These are phyloP conservation scores for Nicotiana obtusifolia DNA, from an alignment of 257 asterid species.

Conservation along the genomic window DNA sequence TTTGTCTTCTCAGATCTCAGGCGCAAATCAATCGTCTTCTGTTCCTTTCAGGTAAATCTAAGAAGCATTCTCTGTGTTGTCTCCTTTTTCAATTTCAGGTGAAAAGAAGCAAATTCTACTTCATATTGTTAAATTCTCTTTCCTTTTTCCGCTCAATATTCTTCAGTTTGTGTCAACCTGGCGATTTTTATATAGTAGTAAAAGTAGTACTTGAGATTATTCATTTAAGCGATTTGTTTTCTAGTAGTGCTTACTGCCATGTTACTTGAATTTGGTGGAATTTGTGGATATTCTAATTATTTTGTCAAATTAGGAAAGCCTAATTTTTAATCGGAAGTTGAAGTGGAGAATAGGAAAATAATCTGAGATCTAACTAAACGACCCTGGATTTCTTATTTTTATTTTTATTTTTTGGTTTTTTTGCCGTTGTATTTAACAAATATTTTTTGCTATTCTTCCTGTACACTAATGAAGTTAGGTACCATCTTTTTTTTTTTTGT, in stretches of 20 bases:
- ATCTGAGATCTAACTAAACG: background rate
- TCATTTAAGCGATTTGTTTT: background rate
- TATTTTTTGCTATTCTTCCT: background rate
- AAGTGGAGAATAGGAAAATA: background rate
- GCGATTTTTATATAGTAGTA: no score
- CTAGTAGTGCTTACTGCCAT: background rate
- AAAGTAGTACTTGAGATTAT: background rate
- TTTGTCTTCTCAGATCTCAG: slow-evolving; percentile 10
- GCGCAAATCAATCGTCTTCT: slow-evolving; percentile 8
- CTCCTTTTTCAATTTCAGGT: slow-evolving; percentile 9
- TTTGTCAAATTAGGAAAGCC: background rate
- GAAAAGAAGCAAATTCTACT: background rate
- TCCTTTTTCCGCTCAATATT: background rate
- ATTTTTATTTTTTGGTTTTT: background rate
- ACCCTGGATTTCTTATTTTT: background rate
- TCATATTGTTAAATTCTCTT: background rate
- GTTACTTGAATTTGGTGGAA: background rate
- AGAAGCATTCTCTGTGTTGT: background rate
- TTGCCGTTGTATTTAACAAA: background rate
- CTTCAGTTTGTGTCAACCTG: background rate
- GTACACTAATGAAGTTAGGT: background rate
- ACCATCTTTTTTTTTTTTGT: background rate
- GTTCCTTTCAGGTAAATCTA: slow-evolving; percentile 13
- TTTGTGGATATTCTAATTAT: background rate
- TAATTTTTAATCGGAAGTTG: background rate